Evolutionary conservation across 2,329 filamentous ascomycete genomes (phyloP).

Genomic region (Penicillium nordicum): DNA sequence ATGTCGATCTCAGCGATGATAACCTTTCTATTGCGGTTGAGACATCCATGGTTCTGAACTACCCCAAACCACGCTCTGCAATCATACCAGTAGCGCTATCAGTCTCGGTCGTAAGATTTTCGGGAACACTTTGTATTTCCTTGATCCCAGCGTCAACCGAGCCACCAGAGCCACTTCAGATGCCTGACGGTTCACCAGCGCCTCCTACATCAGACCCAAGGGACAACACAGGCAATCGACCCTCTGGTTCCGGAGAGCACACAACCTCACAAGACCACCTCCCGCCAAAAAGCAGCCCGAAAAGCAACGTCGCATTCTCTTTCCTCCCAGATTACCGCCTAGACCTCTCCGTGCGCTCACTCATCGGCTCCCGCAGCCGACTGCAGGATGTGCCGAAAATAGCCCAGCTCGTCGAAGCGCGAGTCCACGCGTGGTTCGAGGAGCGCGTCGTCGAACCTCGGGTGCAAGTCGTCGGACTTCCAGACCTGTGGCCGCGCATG

Average conservation of each 20-base stretch:
- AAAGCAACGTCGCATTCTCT: conserved; percentile 87
- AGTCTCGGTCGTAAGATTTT: conserved; percentile 90
- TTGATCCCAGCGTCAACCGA: conserved; percentile 68
- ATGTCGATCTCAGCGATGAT: conserved; percentile 87
- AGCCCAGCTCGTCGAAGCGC: conserved; percentile 61
- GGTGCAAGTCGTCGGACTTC: conserved; percentile 62
- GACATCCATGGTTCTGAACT: conserved; percentile 91
- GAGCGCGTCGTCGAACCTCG: conserved; percentile 63
- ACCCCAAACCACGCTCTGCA: conserved; percentile 83
- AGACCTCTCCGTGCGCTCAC: conserved; percentile 61
- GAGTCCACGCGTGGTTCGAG: conserved; percentile 65
- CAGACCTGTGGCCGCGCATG: conserved; percentile 61
- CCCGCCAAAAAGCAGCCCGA: conserved; percentile 54
- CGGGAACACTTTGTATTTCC: conserved; percentile 86
- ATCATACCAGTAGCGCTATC: conserved; percentile 88
- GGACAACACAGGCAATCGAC: neutral
- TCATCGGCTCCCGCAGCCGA: conserved; percentile 60
- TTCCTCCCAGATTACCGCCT: conserved; percentile 67
- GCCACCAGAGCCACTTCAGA: conserved; percentile 35
- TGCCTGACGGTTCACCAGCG: conserved; percentile 32
- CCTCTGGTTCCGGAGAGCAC: conserved; percentile 11
- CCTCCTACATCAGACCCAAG: conserved; percentile 21
- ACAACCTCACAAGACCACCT: conserved; percentile 14
- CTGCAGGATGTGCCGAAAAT: conserved; percentile 66
- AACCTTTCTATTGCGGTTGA: conserved; percentile 93